Evolutionary conservation across 345 rosid species (phyloP), one percentile per base, ranked within the genome.

Genomic region (Schrenkiella parvula): DNA sequence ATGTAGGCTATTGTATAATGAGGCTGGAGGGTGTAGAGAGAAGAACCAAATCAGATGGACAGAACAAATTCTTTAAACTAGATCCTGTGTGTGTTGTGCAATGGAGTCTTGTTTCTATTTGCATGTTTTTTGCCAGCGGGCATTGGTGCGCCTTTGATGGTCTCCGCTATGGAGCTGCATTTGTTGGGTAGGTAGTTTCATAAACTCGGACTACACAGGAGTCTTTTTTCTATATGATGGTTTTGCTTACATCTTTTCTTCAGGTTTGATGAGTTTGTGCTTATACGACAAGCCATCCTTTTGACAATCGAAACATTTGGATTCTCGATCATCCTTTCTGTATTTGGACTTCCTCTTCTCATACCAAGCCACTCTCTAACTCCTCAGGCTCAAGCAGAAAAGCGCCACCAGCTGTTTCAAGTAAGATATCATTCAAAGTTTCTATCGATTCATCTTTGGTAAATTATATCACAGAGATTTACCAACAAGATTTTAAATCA

Each of bases 121-220:
- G 90, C 80, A 79, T 95, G 67, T 91, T 95, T 81, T 93, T 88
- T 63, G 84, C 89, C 77, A 86, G 95, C 25, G 99, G 97, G 66
- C 99, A 95, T 78, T 95, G 97, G 98, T 93, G 98, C 68, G 93
- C 98, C 71, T 93, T 93, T 61, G 98, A 91, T 81, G 98, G 98
- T 70, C 93, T 93, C 47, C 91, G 90, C 10, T 93, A 91, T 52
- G 92, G 95, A 68, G 90, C 98, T 72, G 98, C 98, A 48, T 93
- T 93, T 84, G 77, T 86, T 37, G 98, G 98, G 98, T 93, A 79
- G 78, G 96, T 77, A 48, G 26, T 19, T 54, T 62, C 15, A 13
- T 41, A 41, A 47, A 60, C 42, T 68, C 18, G n/a, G 31, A 35
- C 22, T 28, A 50, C 22, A 64, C 2, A 55, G 59, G 26, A 39